Conservation (phyloP, 768 basidiomycete species). For the Atractiella rhizophila region DNA sequence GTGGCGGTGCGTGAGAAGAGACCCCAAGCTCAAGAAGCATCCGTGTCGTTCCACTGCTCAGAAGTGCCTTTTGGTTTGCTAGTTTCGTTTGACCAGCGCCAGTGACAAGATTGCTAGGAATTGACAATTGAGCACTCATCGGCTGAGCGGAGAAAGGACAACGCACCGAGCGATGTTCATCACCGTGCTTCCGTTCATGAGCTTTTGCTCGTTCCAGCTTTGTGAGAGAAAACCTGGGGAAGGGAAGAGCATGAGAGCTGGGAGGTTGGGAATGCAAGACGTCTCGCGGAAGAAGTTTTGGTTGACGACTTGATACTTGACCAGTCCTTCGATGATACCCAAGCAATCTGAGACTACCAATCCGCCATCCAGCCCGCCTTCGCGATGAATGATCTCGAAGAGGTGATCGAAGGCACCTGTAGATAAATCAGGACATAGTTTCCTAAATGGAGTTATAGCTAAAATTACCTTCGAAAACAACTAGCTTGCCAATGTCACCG, state of each 20-base stretch:
- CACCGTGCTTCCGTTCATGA: conserved; percentile 49
- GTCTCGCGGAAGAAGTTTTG: conserved; percentile 97
- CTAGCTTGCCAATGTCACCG: conserved; percentile 74
- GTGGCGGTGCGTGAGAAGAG: conserved; percentile 75
- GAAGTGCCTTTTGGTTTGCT: conserved; percentile 20
- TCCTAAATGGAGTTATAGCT: too few species aligned
- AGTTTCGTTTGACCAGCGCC: conserved; percentile 20
- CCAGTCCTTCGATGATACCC: conserved; percentile 53
- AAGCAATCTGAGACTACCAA: conserved; percentile 65
- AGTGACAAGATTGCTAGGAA: conserved; percentile 52
- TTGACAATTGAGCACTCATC: too few species aligned
- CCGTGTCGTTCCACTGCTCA: conserved; percentile 27
- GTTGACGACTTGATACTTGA: conserved; percentile 82
- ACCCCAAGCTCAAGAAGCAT: conserved; percentile 68
- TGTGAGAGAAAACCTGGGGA: conserved; percentile 52
- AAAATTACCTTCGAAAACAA: conserved; percentile 89
- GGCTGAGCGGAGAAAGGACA: too few species aligned
- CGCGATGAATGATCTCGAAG: conserved; percentile 58
- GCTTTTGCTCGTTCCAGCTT: conserved; percentile 84
- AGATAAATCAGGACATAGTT: too few species aligned
- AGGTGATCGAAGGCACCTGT: conserved; percentile 91
- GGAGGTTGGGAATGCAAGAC: conserved; percentile 35
- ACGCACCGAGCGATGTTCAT: conserved; percentile 59
- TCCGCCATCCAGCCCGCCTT: conserved; percentile 81
- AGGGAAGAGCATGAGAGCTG: conserved; percentile 30